Conservation (phyloP, 2,329 filamentous ascomycete species). For the Fusarium palustre region DNA sequence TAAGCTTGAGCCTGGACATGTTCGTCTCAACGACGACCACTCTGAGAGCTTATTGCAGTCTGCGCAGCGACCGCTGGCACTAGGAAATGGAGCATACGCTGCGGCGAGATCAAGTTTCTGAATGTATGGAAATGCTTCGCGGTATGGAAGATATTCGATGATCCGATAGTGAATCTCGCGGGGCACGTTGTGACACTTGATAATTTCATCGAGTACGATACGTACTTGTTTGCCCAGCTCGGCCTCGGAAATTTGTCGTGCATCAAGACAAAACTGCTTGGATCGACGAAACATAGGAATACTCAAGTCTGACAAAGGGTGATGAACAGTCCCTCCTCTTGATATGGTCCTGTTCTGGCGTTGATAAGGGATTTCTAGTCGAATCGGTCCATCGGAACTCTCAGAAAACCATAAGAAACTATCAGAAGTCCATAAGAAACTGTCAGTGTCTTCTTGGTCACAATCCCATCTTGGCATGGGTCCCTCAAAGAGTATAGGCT, state of each 20-base stretch:
- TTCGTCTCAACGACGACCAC: background rate
- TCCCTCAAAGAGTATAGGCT: background rate
- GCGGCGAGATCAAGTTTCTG: background rate
- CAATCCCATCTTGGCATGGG: background rate
- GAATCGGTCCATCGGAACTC: constrained; percentile 14
- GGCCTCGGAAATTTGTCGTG: background rate
- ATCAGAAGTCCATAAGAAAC: background rate
- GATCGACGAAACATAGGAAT: constrained; percentile 14
- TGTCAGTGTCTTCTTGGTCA: background rate
- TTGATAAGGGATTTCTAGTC: background rate
- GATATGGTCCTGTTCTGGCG: no score
- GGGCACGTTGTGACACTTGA: background rate
- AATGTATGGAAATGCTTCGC: constrained; percentile 1
- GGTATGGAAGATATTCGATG: background rate
- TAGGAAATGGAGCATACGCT: constrained; percentile 8
- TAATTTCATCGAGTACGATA: background rate
- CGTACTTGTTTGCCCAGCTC: background rate
- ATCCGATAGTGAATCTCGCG: constrained; percentile 6
- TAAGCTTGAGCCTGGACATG: background rate
- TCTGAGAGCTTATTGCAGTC: background rate
- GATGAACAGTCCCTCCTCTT: no score
- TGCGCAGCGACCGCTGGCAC: background rate
- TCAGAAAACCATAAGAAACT: background rate
- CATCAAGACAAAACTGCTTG: constrained; percentile 21
- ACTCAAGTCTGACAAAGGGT: no score